Evolutionary conservation across 352 stramenopile genomes (phyloP), one percentile per base, ranked within the genome.

Genomic region (Phytophthora podocarpi): DNA sequence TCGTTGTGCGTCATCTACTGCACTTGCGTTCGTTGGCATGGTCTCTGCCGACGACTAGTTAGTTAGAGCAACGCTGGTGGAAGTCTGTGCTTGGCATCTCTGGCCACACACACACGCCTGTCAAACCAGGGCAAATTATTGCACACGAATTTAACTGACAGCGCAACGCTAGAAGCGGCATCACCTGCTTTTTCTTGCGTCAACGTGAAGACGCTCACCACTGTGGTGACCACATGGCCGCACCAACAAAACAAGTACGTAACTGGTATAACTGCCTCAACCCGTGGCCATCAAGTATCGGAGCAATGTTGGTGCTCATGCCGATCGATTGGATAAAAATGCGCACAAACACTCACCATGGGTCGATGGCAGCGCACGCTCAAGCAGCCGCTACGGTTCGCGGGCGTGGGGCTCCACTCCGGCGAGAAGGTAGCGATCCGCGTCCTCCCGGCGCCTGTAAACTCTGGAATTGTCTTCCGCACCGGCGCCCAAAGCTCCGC

Each of bases 371-470:
- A 85, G 42, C 80, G 80, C 16, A 87, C 78, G 53, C 56, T 92
- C 21, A 52, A 63, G 59, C 65, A 75, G 39, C 42, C 76, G 28
- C 48, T 89, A 34, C 66, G 73, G 26, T 76, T 92, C 59, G 52
- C 67, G 5, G 83, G 83, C 53, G 67, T 88, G n/a, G 79, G 78
- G 2, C 67, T 90, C 5, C 83, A 92, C 61, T 85, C 76, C 1
- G 83, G 80, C 5, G 35, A 67, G 26, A 32, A 41, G 28, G 71
- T 77, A 52, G 26, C 27, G 8, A 48, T 86, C 18, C 63, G 57
- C 18, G 39, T 92, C 18, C 43, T 67, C 1, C 76, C 80, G 6
- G 65, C 74, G 5, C 45, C 67, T 21, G 16, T 36, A 5, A 37
- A 75, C 39, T 62, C 72, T 10, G 70, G 72, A 7, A 62, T 87